Evolutionary conservation across 768 basidiomycete species (phyloP).

Genomic region (Boletus speciosus): DNA sequence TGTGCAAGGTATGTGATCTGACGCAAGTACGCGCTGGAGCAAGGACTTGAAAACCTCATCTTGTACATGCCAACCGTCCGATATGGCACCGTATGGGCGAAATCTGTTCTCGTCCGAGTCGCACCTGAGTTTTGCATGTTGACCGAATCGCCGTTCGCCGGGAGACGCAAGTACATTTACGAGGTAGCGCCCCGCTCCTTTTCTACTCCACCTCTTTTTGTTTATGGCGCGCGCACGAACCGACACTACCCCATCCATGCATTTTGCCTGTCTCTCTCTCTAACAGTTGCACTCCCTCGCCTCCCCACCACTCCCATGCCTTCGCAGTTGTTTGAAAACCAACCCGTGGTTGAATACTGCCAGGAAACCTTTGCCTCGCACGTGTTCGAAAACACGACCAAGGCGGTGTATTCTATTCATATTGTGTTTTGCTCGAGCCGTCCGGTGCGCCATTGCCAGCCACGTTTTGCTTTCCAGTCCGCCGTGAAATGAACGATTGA

Average conservation of each 20-base stretch:
- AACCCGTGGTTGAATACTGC: slow-evolving; percentile 83
- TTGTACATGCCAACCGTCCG: slow-evolving; percentile 71
- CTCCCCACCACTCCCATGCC: background rate
- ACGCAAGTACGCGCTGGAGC: background rate
- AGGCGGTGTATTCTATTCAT: slow-evolving; percentile 94
- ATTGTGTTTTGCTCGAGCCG: slow-evolving; percentile 85
- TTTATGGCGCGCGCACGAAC: slow-evolving; percentile 11
- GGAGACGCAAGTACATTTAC: slow-evolving; percentile 46
- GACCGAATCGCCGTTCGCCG: slow-evolving; percentile 81
- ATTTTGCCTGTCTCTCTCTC: too few relatives aligned
- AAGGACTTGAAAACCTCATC: slow-evolving; percentile 97
- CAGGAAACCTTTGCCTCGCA: slow-evolving; percentile 97
- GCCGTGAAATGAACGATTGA: slow-evolving; percentile 23
- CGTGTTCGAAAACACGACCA: slow-evolving; percentile 96
- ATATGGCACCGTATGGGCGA: slow-evolving; percentile 98
- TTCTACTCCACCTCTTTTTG: slow-evolving; percentile 16
- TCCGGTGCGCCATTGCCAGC: slow-evolving; percentile 81
- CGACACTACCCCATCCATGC: slow-evolving; percentile 2
- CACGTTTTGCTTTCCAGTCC: slow-evolving; percentile 94
- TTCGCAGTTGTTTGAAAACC: slow-evolving; percentile 83
- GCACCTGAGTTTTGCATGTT: slow-evolving; percentile 95
- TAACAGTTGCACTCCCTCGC: background rate
- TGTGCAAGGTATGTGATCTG: background rate
- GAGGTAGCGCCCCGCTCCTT: slow-evolving; percentile 29
- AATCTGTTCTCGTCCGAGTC: slow-evolving; percentile 72